Percentiles rank a stretch among this genome's conserved stretches.
These are phyloP conservation scores for Mucor sp. DNA, from an alignment of 371 early-diverging fungal genomes.

Conservation along the genomic window DNA sequence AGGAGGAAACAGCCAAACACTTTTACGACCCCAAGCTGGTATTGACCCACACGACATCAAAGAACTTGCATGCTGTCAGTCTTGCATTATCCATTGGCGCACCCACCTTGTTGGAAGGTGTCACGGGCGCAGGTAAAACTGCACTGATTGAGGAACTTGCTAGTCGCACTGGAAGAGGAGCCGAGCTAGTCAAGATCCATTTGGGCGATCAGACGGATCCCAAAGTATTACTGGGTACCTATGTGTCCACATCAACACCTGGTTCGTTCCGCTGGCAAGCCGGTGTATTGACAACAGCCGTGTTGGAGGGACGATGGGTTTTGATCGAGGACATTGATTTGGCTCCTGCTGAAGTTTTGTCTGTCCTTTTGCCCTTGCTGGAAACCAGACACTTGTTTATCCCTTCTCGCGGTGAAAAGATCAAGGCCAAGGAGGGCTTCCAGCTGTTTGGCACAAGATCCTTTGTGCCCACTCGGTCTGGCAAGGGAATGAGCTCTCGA, in stretches of 20 bases:
- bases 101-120: constrained; percentile 93
- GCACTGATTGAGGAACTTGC: constrained; percentile 92
- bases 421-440: constrained; percentile 91
- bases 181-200: constrained; percentile 93
- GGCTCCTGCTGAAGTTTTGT: constrained; percentile 97
- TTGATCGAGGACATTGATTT: constrained; percentile 99
- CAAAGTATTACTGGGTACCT: constrained; percentile 96
- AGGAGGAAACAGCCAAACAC: constrained; percentile 13
- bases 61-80: constrained; percentile 76
- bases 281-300: constrained; percentile 96
- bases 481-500: constrained; percentile 45
- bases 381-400: constrained; percentile 94
- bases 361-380: constrained; percentile 92
- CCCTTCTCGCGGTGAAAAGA: constrained; percentile 91
- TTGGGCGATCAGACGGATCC: constrained; percentile 99
- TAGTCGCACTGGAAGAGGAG: constrained; percentile 62
- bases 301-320: constrained; percentile 96
- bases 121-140: constrained; percentile 96
- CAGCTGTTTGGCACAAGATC: constrained; percentile 95
- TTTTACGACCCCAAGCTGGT: constrained; percentile 55
- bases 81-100: constrained; percentile 84
- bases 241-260: constrained; percentile 91
- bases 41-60: constrained; percentile 72
- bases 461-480: constrained; percentile 54
- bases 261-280: constrained; percentile 96